These are phyloP conservation scores for Akanthomyces lecanii DNA, from an alignment of 2,329 filamentous ascomycete species.

Conservation along the genomic window DNA sequence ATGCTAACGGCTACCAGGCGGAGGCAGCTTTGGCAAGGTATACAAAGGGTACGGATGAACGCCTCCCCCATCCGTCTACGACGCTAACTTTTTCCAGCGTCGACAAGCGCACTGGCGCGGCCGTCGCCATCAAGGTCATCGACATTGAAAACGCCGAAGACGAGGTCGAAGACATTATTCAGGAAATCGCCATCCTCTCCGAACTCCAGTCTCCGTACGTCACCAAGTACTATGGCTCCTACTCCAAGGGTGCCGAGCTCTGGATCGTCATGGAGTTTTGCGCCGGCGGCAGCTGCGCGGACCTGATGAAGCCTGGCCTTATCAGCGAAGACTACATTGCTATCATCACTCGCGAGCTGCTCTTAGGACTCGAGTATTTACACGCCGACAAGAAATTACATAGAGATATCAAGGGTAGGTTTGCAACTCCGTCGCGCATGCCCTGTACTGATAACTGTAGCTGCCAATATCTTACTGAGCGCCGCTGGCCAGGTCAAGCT, in stretches of 20 bases:
- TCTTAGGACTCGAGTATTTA: slow-evolving; percentile 87
- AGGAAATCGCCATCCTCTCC: slow-evolving; percentile 95
- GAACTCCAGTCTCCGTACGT: slow-evolving; percentile 95
- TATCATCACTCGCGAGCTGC: slow-evolving; percentile 85
- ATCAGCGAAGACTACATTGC: slow-evolving; percentile 96
- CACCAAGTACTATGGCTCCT: slow-evolving; percentile 96
- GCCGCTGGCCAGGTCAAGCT: slow-evolving; percentile 94
- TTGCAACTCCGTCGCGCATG: neutral
- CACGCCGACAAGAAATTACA: slow-evolving; percentile 96
- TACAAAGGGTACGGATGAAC: slow-evolving; percentile 75
- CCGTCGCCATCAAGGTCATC: slow-evolving; percentile 97
- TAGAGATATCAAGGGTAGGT: slow-evolving; percentile 83
- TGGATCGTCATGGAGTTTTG: slow-evolving; percentile 99
- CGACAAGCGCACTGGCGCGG: slow-evolving; percentile 86
- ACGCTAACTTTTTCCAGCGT: slow-evolving; percentile 52
- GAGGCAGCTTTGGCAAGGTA: slow-evolving; percentile 96
- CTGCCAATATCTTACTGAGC: slow-evolving; percentile 86
- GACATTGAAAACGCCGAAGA: slow-evolving; percentile 99
- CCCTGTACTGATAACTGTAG: slow-evolving; percentile 39
- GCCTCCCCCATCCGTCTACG: neutral
- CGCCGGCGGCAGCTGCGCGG: slow-evolving; percentile 91
- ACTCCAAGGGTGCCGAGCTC: slow-evolving; percentile 89
- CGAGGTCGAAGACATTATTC: slow-evolving; percentile 98
- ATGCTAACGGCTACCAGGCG: slow-evolving; percentile 51
- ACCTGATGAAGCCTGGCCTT: slow-evolving; percentile 87